Evolutionary conservation across 768 basidiomycete species (phyloP).

Genomic region (Amanita pseudoporphyria): DNA sequence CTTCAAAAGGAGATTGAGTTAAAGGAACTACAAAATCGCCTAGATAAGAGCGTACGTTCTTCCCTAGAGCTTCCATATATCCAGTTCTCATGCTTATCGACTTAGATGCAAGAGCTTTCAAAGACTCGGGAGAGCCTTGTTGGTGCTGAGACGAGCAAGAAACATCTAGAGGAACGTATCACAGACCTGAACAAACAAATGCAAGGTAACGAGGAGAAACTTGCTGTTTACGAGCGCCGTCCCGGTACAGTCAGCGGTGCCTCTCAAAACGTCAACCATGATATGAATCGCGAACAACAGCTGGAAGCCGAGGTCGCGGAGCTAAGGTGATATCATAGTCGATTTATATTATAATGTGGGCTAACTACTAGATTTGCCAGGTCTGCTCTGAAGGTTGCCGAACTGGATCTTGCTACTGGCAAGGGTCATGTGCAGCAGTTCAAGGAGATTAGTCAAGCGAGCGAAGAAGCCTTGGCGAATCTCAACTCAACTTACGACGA

Average conservation of each 20-base stretch:
- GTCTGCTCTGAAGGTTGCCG: conserved; percentile 63
- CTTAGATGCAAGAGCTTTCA: conserved; percentile 52
- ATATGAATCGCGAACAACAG: conserved; percentile 62
- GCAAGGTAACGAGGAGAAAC: conserved; percentile 74
- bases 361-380: conserved; percentile 29
- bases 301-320: conserved; percentile 81
- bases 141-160: conserved; percentile 69
- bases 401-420: conserved; percentile 67
- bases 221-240: conserved; percentile 78
- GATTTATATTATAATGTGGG: not conserved
- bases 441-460: conserved; percentile 78
- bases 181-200: conserved; percentile 52
- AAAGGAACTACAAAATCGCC: conserved; percentile 60
- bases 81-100: conserved; percentile 10
- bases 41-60: conserved; percentile 59
- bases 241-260: conserved; percentile 24
- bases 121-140: conserved; percentile 63
- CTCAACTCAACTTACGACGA: conserved; percentile 71
- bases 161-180: conserved; percentile 65
- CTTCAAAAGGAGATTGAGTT: conserved; percentile 75
- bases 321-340: conserved; percentile 43
- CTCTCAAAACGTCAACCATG: conserved; percentile 28
- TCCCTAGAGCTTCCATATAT: not conserved
- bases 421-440: conserved; percentile 73
- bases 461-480: conserved; percentile 63